Conservation (phyloP, 257 asterid genomes). For the Datura wrightii region DNA sequence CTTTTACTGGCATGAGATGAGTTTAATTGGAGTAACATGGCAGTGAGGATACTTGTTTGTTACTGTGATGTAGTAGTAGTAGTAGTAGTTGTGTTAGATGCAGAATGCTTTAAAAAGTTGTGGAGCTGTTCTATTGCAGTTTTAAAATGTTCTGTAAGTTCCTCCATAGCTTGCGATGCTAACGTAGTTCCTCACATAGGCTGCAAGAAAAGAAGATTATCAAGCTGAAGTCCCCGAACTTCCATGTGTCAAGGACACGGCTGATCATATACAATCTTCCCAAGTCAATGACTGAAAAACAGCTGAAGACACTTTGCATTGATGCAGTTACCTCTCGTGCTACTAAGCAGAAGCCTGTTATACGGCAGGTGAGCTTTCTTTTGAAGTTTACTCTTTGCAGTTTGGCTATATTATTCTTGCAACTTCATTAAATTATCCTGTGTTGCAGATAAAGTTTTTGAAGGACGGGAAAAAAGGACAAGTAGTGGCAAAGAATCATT, state of each 20-base stretch:
- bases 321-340: slow-evolving; percentile 91
- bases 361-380: slow-evolving; percentile 72
- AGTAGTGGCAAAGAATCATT: slow-evolving; percentile 59
- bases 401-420: not conserved
- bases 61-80: not conserved
- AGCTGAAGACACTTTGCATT: slow-evolving; percentile 63
- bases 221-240: slow-evolving; percentile 91
- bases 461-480: slow-evolving; percentile 63
- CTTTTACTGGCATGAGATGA: not conserved
- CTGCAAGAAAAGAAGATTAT: slow-evolving; percentile 79
- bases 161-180: slow-evolving; percentile 13
- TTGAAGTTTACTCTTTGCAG: slow-evolving; percentile 22
- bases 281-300: slow-evolving; percentile 71
- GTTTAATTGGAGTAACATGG: not conserved
- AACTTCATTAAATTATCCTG: slow-evolving; percentile 5
- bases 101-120: not conserved
- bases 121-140: slow-evolving; percentile 21
- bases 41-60: not conserved
- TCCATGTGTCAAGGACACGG: slow-evolving; percentile 85
- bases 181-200: slow-evolving; percentile 44
- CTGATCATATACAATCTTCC: slow-evolving; percentile 89
- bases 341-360: slow-evolving; percentile 84
- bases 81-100: not conserved
- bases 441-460: slow-evolving; percentile 74
- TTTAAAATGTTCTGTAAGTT: not conserved